Percentiles rank a stretch among this genome's conserved stretches.
These are phyloP conservation scores for Cetradonia linearis DNA, from an alignment of 495 filamentous ascomycete genomes.

Conservation along the genomic window DNA sequence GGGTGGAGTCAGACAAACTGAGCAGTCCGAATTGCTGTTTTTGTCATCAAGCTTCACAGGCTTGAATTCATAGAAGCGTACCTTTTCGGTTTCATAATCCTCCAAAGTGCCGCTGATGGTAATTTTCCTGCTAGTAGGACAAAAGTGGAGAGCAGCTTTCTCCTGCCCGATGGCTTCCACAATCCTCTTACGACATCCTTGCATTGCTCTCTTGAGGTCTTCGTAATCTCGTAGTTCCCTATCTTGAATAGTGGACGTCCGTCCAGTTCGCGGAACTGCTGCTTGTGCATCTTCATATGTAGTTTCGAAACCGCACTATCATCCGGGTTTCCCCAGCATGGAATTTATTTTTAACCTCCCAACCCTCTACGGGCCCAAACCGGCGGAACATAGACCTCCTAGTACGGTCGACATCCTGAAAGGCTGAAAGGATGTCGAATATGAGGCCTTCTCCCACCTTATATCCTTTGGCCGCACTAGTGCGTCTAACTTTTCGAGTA, in stretches of 20 bases:
- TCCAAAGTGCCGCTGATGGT: neutral
- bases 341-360: neutral
- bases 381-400: neutral
- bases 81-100: neutral
- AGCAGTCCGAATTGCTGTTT: slow-evolving; percentile 25
- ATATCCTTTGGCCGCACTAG: neutral
- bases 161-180: slow-evolving; percentile 13
- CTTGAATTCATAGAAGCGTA: neutral
- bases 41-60: neutral
- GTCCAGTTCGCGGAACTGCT: neutral
- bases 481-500: neutral
- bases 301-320: slow-evolving; percentile 7
- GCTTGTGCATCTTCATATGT: neutral
- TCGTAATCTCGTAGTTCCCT: slow-evolving; percentile 1
- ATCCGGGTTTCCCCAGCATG: slow-evolving; percentile 5
- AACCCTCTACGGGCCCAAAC: slow-evolving; percentile 1
- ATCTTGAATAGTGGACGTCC: neutral
- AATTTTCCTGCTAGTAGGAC: neutral
- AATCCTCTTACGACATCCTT: slow-evolving; percentile 14
- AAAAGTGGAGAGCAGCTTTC: slow-evolving; percentile 7
- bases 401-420: neutral
- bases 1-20: slow-evolving; percentile 34
- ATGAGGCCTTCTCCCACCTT: neutral
- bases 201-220: slow-evolving; percentile 12
- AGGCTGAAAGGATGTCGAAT: neutral